Base-by-base conservation (phyloP, 495 filamentous ascomycete species). In the Saxophila tyrrhenica region DNA sequence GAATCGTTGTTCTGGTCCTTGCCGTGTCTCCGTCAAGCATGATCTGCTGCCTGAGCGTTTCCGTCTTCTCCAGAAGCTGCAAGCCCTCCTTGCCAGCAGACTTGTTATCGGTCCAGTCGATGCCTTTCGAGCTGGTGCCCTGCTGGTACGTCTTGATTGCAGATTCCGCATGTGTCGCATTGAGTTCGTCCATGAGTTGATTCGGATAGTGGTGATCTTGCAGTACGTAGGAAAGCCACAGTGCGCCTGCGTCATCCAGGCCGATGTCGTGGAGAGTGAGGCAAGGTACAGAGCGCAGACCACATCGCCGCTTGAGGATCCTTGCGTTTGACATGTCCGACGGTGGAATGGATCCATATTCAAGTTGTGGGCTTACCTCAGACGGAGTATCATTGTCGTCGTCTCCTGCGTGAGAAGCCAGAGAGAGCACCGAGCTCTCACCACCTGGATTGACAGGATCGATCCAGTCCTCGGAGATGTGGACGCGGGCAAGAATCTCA, bases 201-300 rank as follows among this genome's bases (percentile, higher is more conserved):
- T 68, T 60, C 0, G 73, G 70, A 8, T 59, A 60, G 38, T 72
- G 64, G 48, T 77, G 75, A 17, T 67, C 51, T 35, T 54, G 63
- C 20, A 78, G 52, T 44, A 77, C 65, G 57, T 70, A 72, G 0
- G 73, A 65, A 0, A 77, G 62, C 56, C 73, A 71, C 25, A 76
- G 52, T 0, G 74, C 72, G 20, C 67, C 66, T 17, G 61, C 58
- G 25, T 67, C 68, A 0, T 64, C 69, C 57, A 75, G 65, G 1
- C 52, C 55, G n/a, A 67, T 64, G 13, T 74, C 54, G 19, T 60
- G 62, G 0, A 77, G 32, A 24, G 72, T 65, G 23, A 78, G 49
- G 56, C 70, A 75, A 3, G 73, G 72, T 29, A 77, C 62, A 0
- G 73, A 72, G 20, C 73, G 68, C 11, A 78, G 62, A 8, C 75